Base-by-base conservation (phyloP, 805 yeast species). In the Zygosaccharomyces lentus region DNA sequence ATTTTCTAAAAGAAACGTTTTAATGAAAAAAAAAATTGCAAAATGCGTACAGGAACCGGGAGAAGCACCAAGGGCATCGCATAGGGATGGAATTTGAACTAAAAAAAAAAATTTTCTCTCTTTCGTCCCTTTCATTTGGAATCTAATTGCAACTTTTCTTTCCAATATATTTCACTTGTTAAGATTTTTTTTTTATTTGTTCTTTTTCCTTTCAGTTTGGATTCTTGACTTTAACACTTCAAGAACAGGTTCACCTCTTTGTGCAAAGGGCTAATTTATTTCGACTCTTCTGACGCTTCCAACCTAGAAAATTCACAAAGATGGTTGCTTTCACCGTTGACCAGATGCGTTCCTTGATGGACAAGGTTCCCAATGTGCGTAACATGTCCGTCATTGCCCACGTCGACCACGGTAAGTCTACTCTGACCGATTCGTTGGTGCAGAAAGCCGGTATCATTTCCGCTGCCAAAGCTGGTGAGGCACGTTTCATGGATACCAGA, bases 341-440 rank as follows among this genome's bases (percentile, higher is more conserved):
- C 77, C 97, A 93, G 80, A 91, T 93, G 84, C 95, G 99, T 80
- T 89, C 77, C 71, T 84, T 91, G 77, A 91, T 91, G 99, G 98
- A 93, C 95, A 85, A 84, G 78, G 96, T 90, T 81, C 85, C 97
- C 77, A 91, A 91, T 74, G 97, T 93, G 71, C 96, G 99, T 82
- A 93, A 93, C 95, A 93, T 91, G 95, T 91, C 98, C 77, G 99
- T 91, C 76, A 93, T 93, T 84, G 99, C 99, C 70, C 99, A 91
- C 82, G 98, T 91, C 86, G 99, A 91, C 83, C 99, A 93, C 82
- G 99, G 99, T 80, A 91, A 91, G 77, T 90, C 97, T 63, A 91
- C 99, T 67, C 84, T 91, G 76, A 91, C 99, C 76, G 99, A 91
- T 78, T 93, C 99, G 59, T 85, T 91, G 72, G 98, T 91, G 67